These are phyloP conservation scores for Sordariomycetes sp. DNA, from an alignment of 2,329 filamentous ascomycete genomes.

Conservation along the genomic window DNA sequence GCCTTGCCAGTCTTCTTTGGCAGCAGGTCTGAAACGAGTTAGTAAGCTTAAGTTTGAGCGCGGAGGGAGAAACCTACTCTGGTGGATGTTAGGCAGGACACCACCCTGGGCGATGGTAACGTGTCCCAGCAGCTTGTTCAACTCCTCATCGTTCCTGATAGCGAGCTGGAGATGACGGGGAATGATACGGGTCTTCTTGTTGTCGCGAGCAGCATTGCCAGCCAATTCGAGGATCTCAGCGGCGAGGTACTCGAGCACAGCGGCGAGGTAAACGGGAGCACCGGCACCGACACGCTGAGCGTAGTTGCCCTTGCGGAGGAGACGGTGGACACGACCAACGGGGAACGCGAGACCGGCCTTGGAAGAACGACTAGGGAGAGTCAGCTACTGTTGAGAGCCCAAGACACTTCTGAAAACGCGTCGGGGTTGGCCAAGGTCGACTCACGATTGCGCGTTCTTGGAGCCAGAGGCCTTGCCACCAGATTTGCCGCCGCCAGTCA, in stretches of 20 bases:
- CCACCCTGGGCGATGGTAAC: constrained; percentile 96
- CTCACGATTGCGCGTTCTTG: constrained; percentile 99
- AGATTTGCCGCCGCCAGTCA: constrained; percentile 99
- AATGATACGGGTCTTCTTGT: constrained; percentile 99
- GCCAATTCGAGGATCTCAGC: constrained; percentile 98
- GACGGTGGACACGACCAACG: constrained; percentile 98
- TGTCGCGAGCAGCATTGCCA: constrained; percentile 96
- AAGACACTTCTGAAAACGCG: constrained; percentile 4
- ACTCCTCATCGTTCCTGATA: constrained; percentile 98
- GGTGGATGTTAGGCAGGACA: constrained; percentile 95
- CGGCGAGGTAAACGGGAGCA: constrained; percentile 94
- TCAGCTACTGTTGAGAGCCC: constrained; percentile 1
- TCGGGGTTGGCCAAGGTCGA: constrained; percentile 16
- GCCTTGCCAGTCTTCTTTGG: constrained; percentile 98
- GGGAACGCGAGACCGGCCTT: constrained; percentile 99
- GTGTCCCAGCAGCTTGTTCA: constrained; percentile 97
- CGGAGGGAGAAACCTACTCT: constrained; percentile 58
- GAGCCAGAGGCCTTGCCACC: constrained; percentile 98
- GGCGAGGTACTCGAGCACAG: constrained; percentile 95
- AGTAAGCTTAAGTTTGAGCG: constrained; percentile 16
- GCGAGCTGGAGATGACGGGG: constrained; percentile 97
- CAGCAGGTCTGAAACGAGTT: constrained; percentile 66
- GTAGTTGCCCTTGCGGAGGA: constrained; percentile 98
- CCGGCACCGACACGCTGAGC: constrained; percentile 98
- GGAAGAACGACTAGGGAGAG: constrained; percentile 71